These are phyloP conservation scores for Talaromyces sp. DNA, from an alignment of 2,329 filamentous ascomycete genomes.

Conservation along the genomic window DNA sequence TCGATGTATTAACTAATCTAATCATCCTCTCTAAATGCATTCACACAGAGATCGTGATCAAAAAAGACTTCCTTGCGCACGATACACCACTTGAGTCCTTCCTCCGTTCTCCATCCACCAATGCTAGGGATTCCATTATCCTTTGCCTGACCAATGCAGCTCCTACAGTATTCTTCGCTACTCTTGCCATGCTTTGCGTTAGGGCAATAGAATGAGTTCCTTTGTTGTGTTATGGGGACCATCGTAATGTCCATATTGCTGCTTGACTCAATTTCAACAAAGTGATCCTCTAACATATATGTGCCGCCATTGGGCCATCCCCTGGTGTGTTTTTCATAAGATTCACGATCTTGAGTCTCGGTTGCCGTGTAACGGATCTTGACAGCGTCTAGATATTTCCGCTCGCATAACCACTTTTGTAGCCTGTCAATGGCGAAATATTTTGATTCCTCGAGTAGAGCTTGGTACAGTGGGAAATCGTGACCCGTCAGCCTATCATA, in stretches of 20 bases:
- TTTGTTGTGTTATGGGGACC: neutral
- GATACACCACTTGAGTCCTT: neutral
- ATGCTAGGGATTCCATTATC: neutral
- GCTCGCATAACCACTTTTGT: neutral
- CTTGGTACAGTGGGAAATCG: too few relatives aligned
- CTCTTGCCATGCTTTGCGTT: neutral
- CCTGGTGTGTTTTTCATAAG: neutral
- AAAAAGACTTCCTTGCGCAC: too few relatives aligned
- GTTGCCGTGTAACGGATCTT: neutral
- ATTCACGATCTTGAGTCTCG: neutral
- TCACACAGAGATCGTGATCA: neutral
- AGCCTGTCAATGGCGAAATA: neutral
- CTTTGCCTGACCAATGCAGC: neutral
- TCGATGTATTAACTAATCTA: neutral
- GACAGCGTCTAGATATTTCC: neutral
- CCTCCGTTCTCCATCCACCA: neutral
- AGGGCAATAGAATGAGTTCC: neutral
- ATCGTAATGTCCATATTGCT: slow-evolving; percentile 1
- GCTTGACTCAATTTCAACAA: neutral
- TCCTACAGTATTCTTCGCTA: neutral
- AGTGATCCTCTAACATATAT: neutral
- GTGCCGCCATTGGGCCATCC: neutral
- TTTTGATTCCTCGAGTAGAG: too few relatives aligned
- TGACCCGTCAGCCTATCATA: too few relatives aligned
- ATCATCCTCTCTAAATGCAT: neutral